These are phyloP conservation scores for Penicillium sp. DNA, from an alignment of 2,329 filamentous ascomycete genomes.

Conservation along the genomic window DNA sequence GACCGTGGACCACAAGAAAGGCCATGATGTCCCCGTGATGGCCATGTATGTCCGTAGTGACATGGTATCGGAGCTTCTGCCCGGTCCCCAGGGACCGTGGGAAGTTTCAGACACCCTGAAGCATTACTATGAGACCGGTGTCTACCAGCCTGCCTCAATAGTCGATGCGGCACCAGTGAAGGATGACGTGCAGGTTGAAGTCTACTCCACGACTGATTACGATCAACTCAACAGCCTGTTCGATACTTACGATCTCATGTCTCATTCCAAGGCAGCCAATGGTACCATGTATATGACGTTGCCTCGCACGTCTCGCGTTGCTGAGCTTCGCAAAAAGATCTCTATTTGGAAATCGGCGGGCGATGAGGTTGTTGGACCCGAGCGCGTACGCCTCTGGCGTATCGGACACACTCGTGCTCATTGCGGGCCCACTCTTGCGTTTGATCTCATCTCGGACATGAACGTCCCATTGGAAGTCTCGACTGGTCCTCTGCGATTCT, in stretches of 20 bases:
- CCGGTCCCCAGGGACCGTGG: constrained; percentile 47
- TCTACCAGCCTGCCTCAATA: constrained; percentile 13
- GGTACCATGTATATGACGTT: constrained; percentile 35
- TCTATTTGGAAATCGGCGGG: constrained; percentile 29
- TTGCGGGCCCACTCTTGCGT: constrained; percentile 32
- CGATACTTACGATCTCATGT: constrained; percentile 44
- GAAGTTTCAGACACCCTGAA: constrained; percentile 40
- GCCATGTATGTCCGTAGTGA: constrained; percentile 54
- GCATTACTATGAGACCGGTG: constrained; percentile 37
- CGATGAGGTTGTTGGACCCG: constrained; percentile 22
- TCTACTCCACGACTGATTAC: constrained; percentile 36
- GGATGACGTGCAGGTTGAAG: constrained; percentile 35
- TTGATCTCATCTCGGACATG: constrained; percentile 33
- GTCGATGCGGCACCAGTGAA: constrained; percentile 8
- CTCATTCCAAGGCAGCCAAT: constrained; percentile 32
- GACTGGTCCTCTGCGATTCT: constrained; percentile 31
- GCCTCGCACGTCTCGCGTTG: constrained; percentile 31
- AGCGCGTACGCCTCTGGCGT: constrained; percentile 40
- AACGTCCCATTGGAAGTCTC: constrained; percentile 27
- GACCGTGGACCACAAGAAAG: constrained; percentile 39
- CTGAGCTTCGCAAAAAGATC: constrained; percentile 37
- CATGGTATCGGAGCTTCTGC: constrained; percentile 38
- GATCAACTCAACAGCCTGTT: constrained; percentile 37
- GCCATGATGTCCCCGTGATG: constrained; percentile 50
- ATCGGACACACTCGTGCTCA: constrained; percentile 34